A percentile compares a stretch with the other conserved stretches of the same genome.
phyloP scores from a whole-genome alignment of 495 filamentous ascomycete genomes.

The Xylaria sp. region DNA sequence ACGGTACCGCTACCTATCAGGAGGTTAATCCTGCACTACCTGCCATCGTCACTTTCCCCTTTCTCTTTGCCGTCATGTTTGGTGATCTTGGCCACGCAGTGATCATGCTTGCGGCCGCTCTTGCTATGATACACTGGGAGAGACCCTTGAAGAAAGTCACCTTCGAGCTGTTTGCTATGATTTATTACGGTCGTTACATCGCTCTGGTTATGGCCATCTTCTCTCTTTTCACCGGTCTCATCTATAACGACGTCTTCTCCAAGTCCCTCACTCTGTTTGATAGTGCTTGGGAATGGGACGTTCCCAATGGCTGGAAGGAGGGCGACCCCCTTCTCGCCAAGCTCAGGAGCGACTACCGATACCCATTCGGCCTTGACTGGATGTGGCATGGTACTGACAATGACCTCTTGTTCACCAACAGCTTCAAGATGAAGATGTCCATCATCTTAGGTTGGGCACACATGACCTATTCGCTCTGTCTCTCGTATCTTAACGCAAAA shows the following conservation, averaged over 20 bases:
- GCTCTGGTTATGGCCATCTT: constrained; percentile 98
- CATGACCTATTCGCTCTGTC: constrained; percentile 97
- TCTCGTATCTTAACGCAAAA: constrained; percentile 89
- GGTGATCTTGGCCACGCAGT: constrained; percentile 92
- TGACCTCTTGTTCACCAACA: constrained; percentile 91
- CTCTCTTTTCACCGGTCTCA: constrained; percentile 94
- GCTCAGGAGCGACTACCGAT: constrained; percentile 75
- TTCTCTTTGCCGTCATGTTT: constrained; percentile 99
- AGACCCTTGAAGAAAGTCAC: constrained; percentile 87
- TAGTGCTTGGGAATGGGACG: constrained; percentile 81
- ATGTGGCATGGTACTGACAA: constrained; percentile 96
- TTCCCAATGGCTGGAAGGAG: constrained; percentile 70
- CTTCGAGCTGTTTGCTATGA: constrained; percentile 96
- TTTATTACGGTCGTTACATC: constrained; percentile 97
- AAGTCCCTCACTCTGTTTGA: constrained; percentile 85
- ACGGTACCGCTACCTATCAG: constrained; percentile 94
- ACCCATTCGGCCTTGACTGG: constrained; percentile 97
- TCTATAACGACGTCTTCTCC: constrained; percentile 99
- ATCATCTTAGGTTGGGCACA: constrained; percentile 95
- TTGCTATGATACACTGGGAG: constrained; percentile 95
- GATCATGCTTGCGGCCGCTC: constrained; percentile 80
- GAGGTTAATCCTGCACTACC: constrained; percentile 97
- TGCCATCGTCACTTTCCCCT: constrained; percentile 95
- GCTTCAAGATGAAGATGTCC: constrained; percentile 99
- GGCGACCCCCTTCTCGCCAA: constrained; percentile 66